A percentile compares a stretch with the other conserved stretches of the same genome.
phyloP scores from a whole-genome alignment of 176 grass and related monocot genomes.

The Neostapfia colusana region DNA sequence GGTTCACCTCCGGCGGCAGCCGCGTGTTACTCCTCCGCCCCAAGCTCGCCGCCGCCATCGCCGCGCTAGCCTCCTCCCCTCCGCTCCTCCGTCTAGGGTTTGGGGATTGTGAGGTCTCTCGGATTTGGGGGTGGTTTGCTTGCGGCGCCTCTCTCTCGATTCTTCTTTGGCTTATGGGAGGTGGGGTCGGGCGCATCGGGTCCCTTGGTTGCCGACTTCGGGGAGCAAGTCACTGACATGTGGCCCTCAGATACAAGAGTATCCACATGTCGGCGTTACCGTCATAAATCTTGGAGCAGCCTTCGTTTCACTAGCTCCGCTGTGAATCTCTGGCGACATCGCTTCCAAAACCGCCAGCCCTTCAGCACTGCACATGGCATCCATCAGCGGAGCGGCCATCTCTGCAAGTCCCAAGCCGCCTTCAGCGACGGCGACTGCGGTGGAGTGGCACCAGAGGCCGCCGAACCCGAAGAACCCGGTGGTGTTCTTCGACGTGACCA shows the following conservation, averaged over 20 bases:
- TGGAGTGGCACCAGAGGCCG: constrained; percentile 93
- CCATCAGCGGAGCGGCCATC: constrained; percentile 33
- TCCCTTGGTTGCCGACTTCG: not conserved
- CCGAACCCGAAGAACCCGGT: constrained; percentile 90
- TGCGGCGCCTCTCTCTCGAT: not conserved
- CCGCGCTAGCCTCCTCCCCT: not conserved
- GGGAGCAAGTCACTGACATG: not conserved
- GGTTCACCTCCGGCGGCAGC: constrained; percentile 93
- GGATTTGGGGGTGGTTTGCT: constrained; percentile 5
- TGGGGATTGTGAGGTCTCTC: not conserved
- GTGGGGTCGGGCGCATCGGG: not conserved
- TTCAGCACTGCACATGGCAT: constrained; percentile 44
- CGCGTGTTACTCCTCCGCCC: constrained; percentile 74
- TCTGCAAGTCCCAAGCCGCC: constrained; percentile 50
- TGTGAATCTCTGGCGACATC: constrained; percentile 8
- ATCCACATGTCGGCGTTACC: not conserved
- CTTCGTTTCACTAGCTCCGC: not conserved
- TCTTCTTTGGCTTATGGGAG: not conserved
- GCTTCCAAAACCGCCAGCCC: too few relatives aligned
- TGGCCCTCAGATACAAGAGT: not conserved
- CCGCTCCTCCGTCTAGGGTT: constrained; percentile 37
- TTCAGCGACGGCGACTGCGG: constrained; percentile 37
- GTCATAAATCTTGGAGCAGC: constrained; percentile 26
- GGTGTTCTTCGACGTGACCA: constrained; percentile 97
- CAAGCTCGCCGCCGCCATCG: constrained; percentile 76